phyloP scores from a whole-genome alignment of 106 monocot genomes.

The Agapanthus africanus region DNA sequence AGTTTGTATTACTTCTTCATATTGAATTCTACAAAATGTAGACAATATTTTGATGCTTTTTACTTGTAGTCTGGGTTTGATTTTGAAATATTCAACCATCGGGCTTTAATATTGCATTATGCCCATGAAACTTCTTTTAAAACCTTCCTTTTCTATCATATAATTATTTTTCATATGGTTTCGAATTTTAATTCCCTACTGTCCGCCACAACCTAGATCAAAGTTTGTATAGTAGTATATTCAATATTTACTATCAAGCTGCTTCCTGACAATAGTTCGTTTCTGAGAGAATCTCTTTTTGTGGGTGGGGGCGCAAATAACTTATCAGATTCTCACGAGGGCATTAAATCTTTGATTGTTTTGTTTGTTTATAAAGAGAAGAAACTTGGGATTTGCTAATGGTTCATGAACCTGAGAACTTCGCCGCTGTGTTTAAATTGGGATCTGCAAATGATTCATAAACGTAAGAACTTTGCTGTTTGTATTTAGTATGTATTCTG shows the following conservation, averaged over 20 bases:
- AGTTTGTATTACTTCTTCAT: neutral
- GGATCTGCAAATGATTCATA: no score
- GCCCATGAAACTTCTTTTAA: neutral
- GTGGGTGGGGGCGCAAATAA: no score
- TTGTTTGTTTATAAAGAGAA: no score
- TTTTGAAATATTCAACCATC: neutral
- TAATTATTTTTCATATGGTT: neutral
- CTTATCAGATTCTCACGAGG: no score
- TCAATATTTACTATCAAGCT: no score
- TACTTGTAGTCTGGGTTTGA: neutral
- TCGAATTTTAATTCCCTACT: neutral
- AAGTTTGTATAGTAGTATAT: no score
- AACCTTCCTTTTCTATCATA: neutral
- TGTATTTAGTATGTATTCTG: neutral
- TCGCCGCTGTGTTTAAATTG: no score
- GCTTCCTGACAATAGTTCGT: no score
- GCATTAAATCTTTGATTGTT: no score
- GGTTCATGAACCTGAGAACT: no score
- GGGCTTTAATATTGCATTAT: neutral
- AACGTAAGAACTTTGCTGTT: neutral
- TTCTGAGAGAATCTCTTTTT: no score
- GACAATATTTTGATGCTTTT: neutral
- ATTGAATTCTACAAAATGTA: neutral
- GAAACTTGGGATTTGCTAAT: no score
- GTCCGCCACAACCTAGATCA: neutral